These are phyloP conservation scores for Urostyla sp. DNA, from an alignment of 73 alveolate genomes.

Conservation along the genomic window DNA sequence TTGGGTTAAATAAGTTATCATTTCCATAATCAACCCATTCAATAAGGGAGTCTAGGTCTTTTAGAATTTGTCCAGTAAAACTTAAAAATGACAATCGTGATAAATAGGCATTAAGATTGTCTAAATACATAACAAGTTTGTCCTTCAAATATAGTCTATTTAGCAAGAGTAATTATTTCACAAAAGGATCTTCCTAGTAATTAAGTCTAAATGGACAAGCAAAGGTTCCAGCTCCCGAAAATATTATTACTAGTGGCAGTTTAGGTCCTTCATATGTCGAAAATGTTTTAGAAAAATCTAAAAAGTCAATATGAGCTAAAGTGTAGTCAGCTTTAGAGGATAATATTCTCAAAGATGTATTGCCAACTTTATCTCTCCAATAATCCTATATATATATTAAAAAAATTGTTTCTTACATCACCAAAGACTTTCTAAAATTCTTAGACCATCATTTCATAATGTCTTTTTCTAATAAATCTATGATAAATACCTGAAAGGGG, in stretches of 20 bases:
- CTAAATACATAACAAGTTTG: constrained; percentile 29
- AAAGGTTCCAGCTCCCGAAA: constrained; percentile 65
- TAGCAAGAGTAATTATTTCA: constrained; percentile 26
- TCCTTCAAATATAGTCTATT: constrained; percentile 1
- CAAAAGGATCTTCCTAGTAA: constrained; percentile 43
- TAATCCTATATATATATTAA: neutral
- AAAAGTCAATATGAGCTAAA: constrained; percentile 59
- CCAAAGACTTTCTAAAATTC: neutral
- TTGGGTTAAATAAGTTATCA: constrained; percentile 27
- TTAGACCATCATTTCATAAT: neutral
- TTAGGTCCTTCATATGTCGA: constrained; percentile 56
- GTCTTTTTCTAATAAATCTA: neutral
- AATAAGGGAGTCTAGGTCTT: constrained; percentile 25
- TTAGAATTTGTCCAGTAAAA: constrained; percentile 19
- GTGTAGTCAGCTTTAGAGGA: constrained; percentile 21
- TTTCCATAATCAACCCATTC: constrained; percentile 45
- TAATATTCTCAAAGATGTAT: constrained; percentile 2
- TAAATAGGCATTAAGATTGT: constrained; percentile 30
- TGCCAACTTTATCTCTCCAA: constrained; percentile 23
- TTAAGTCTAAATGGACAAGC: constrained; percentile 49
- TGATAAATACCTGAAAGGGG: constrained; percentile 15
- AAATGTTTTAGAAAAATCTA: constrained; percentile 52
- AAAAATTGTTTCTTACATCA: neutral
- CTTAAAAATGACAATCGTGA: constrained; percentile 5
- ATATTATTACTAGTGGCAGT: constrained; percentile 41